These are phyloP conservation scores for Pistacia integerrima DNA, from an alignment of 345 rosid species.

Conservation along the genomic window DNA sequence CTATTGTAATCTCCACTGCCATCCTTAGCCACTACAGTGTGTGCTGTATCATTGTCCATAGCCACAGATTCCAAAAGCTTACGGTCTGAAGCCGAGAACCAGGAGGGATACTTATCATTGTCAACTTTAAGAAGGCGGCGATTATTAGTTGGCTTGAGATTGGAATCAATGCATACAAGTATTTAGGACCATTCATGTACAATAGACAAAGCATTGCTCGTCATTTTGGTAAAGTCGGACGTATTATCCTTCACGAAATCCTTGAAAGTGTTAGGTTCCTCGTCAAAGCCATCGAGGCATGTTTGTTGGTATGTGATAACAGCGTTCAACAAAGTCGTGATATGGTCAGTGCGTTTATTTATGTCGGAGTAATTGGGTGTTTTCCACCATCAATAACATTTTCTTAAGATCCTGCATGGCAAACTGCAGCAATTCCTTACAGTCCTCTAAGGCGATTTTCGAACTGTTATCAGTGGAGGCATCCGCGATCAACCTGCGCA, in stretches of 20 bases:
- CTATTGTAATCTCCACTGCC: slow-evolving; percentile 72
- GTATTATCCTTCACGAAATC: slow-evolving; percentile 28
- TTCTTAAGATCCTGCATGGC: slow-evolving; percentile 40
- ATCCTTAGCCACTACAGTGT: slow-evolving; percentile 72
- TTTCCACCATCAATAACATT: slow-evolving; percentile 26
- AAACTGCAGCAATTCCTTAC: slow-evolving; percentile 35
- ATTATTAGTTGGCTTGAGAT: slow-evolving; percentile 23
- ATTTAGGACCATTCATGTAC: slow-evolving; percentile 35
- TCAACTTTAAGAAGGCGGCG: slow-evolving; percentile 46
- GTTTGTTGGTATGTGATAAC: slow-evolving; percentile 57
- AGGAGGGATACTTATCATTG: slow-evolving; percentile 46
- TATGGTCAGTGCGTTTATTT: slow-evolving; percentile 18
- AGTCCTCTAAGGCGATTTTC: slow-evolving; percentile 41
- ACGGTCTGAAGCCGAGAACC: slow-evolving; percentile 66
- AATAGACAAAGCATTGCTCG: slow-evolving; percentile 61
- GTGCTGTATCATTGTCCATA: slow-evolving; percentile 32
- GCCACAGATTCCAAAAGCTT: slow-evolving; percentile 44
- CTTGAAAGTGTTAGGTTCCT: slow-evolving; percentile 26
- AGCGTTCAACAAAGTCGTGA: slow-evolving; percentile 56
- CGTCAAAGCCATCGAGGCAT: slow-evolving; percentile 57
- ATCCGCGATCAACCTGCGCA: slow-evolving; percentile 27
- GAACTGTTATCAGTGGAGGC: neutral
- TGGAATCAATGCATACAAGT: slow-evolving; percentile 34
- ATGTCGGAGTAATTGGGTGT: slow-evolving; percentile 17
- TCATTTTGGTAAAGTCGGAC: slow-evolving; percentile 35